Evolutionary conservation across 495 filamentous ascomycete species (phyloP), one percentile per base, ranked within the genome.

Genomic region (Podospora pseudopauciseta): DNA sequence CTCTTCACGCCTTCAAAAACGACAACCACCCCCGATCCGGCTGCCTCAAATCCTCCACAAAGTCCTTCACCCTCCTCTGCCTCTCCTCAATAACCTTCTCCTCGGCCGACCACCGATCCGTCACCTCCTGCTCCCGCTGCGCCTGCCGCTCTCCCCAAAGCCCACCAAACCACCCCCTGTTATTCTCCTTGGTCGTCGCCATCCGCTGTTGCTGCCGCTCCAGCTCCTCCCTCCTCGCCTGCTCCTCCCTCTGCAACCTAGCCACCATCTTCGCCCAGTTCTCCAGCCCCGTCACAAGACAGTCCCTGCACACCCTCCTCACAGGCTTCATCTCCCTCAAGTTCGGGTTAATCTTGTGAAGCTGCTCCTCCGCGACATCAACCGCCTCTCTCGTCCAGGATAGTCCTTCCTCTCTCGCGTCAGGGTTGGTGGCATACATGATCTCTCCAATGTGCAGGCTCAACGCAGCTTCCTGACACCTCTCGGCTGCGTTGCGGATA

Each of bases 361-460:
- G 77, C 69, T 84, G 81, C 68, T 87, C 83, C 65, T 86, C 83
- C 61, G 87, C 77, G 18, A 80, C 71, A 71, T 93, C 91, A 63
- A 93, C 91, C 32, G 90, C 91, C 67, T 94, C 90, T 65, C 91
- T 88, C 13, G 90, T 95, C 93, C 94, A 97, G 64, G 86, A 85
- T 9, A 97, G 83, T 0, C 92, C 93, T 65, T 88, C 85, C 57
- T 90, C 86, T 39, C 83, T 82, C 34, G 59, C 70, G 58, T 62
- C 59, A 15, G 68, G 23, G 20, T 71, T 69, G 5, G 78, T 71
- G 1, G 92, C 86, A 80, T 90, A 98, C 60, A 99, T 78, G 68
- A 98, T 93, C 81, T 99, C 95, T 65, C 94, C 96, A 66, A 99
- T 93, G 78, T 97, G 92, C 20, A 90, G 85, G 88, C 93, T 91